Conservation (phyloP, 106 monocot genomes). For the Amphibolis antarctica region DNA sequence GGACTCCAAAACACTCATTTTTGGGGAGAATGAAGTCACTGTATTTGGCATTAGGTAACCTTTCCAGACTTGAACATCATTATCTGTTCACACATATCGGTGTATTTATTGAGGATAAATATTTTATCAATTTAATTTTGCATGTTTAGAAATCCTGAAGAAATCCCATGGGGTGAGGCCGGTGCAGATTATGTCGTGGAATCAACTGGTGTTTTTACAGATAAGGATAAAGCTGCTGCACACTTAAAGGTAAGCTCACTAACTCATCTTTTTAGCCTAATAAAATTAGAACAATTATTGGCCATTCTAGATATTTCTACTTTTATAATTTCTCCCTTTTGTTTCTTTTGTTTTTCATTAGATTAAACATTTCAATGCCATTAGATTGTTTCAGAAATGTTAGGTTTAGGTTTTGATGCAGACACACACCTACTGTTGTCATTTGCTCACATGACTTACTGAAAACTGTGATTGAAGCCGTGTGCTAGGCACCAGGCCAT, state of each 20-base stretch:
- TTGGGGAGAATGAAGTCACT: conserved; percentile 57
- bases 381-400: not conserved
- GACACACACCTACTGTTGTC: no score
- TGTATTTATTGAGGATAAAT: no score
- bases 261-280: not conserved
- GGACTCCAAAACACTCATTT: conserved; percentile 87
- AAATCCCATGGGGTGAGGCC: conserved; percentile 86
- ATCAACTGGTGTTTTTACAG: conserved; percentile 96
- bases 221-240: conserved; percentile 94
- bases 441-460: no score
- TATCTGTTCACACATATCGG: no score
- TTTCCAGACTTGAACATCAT: not conserved
- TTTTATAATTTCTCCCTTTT: no score
- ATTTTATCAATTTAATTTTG: not conserved
- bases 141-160: conserved; percentile 72
- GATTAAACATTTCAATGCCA: not conserved
- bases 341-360: not conserved
- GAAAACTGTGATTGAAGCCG: no score
- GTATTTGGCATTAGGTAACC: conserved; percentile 57
- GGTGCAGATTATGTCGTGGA: conserved; percentile 85
- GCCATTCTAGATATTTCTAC: not conserved
- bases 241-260: conserved; percentile 54
- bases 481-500: no score
- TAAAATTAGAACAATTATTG: not conserved
- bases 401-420: no score